These are phyloP conservation scores for Clavispora vitiphila DNA, from an alignment of 805 yeast species.

Conservation along the genomic window DNA sequence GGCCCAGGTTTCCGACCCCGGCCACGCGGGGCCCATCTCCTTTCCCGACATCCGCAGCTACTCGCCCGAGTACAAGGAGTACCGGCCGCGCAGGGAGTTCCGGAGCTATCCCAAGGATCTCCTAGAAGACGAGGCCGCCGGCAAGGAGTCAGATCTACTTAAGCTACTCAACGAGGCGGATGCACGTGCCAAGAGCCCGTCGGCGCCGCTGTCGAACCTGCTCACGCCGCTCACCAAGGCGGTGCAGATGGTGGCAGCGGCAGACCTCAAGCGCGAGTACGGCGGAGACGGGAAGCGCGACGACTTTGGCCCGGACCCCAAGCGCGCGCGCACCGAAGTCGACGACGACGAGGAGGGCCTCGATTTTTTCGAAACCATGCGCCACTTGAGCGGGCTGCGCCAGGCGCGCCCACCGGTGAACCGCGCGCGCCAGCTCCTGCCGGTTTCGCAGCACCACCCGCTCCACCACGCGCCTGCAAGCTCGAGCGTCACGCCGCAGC, in stretches of 20 bases:
- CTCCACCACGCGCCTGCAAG: slow-evolving; percentile 25
- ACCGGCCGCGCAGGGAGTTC: background rate
- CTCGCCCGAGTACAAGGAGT: slow-evolving; percentile 20
- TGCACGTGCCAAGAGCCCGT: slow-evolving; percentile 2
- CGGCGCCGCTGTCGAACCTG: slow-evolving; percentile 7
- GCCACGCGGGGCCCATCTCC: background rate
- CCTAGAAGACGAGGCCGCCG: slow-evolving; percentile 3
- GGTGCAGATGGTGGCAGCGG: slow-evolving; percentile 34
- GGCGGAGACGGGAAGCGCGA: slow-evolving; percentile 1
- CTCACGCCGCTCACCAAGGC: slow-evolving; percentile 39
- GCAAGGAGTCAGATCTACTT: slow-evolving; percentile 40
- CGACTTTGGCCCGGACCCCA: slow-evolving; percentile 8
- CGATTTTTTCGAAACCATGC: slow-evolving; percentile 70
- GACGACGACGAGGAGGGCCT: slow-evolving; percentile 53
- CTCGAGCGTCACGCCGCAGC: slow-evolving; percentile 16
- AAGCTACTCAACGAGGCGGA: slow-evolving; percentile 37
- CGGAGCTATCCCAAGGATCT: background rate
- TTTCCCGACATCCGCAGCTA: slow-evolving; percentile 26
- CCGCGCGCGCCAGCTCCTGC: slow-evolving; percentile 15
- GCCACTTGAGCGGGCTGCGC: slow-evolving; percentile 41
- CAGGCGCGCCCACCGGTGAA: too few species aligned
- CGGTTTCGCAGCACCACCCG: slow-evolving; percentile 55
- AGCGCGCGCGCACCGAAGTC: slow-evolving; percentile 3
- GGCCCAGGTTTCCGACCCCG: background rate
- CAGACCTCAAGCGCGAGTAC: slow-evolving; percentile 7